These are phyloP conservation scores for Linnemannia elongata DNA, from an alignment of 192 early-diverging fungal species.

Conservation along the genomic window DNA sequence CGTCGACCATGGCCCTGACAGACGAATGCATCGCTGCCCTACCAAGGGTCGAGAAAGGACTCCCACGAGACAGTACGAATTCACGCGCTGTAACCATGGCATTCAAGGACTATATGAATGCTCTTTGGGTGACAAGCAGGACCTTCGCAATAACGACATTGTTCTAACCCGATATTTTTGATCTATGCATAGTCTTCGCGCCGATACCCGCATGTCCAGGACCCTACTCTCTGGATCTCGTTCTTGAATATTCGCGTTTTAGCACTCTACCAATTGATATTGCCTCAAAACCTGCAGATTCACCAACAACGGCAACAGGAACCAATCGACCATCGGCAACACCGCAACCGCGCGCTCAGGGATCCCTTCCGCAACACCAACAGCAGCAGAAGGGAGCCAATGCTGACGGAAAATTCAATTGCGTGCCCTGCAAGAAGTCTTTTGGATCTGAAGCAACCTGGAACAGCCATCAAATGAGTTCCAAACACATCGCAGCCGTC, in stretches of 20 bases:
- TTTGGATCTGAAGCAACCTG: slow-evolving; percentile 63
- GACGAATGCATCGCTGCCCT: slow-evolving; percentile 48
- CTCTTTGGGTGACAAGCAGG: neutral
- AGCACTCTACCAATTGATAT: neutral
- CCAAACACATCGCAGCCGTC: slow-evolving; percentile 63
- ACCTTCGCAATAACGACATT: neutral
- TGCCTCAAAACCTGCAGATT: neutral
- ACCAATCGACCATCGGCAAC: neutral
- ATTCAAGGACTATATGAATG: neutral
- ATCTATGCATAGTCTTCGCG: slow-evolving; percentile 28
- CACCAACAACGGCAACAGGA: neutral
- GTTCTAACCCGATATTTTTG: neutral
- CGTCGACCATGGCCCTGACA: slow-evolving; percentile 1
- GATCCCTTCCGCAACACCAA: neutral
- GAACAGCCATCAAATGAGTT: slow-evolving; percentile 63
- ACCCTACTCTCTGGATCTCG: slow-evolving; percentile 39
- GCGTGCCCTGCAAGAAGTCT: slow-evolving; percentile 62
- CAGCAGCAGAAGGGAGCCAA: neutral
- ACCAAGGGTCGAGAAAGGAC: slow-evolving; percentile 31
- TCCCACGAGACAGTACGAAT: slow-evolving; percentile 35
- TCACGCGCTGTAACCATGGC: neutral
- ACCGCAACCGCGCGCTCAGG: slow-evolving; percentile 3
- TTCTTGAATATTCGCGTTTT: slow-evolving; percentile 34
- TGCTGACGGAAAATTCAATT: slow-evolving; percentile 49
- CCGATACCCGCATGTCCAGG: slow-evolving; percentile 23